phyloP scores from a whole-genome alignment of 352 stramenopile genomes.

The Pythium volutum region DNA sequence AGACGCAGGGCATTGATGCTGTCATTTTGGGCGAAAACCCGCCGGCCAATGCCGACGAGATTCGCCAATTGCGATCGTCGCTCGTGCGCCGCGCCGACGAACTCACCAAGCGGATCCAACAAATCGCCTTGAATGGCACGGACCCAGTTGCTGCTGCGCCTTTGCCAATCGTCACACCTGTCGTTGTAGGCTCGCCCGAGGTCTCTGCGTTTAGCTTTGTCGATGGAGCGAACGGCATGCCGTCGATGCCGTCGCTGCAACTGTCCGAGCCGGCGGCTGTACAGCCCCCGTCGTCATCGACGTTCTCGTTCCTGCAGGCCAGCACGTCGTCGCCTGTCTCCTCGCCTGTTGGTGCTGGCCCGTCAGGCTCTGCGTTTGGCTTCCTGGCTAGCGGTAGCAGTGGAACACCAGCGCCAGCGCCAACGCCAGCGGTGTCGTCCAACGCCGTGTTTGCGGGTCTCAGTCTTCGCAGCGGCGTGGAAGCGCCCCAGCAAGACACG shows the following conservation, averaged over 20 bases:
- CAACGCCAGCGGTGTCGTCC: neutral
- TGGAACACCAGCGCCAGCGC: neutral
- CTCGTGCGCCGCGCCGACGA: slow-evolving; percentile 63
- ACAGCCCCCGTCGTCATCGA: neutral
- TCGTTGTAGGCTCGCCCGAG: slow-evolving; percentile 21
- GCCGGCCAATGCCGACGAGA: slow-evolving; percentile 63
- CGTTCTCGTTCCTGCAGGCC: slow-evolving; percentile 28
- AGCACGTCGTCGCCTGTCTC: slow-evolving; percentile 4
- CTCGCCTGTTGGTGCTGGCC: slow-evolving; percentile 16
- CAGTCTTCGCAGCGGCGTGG: slow-evolving; percentile 34
- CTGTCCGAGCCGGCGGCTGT: neutral
- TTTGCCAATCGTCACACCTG: slow-evolving; percentile 5
- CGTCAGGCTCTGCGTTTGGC: slow-evolving; percentile 25
- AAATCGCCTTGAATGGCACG: slow-evolving; percentile 27
- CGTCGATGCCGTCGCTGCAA: slow-evolving; percentile 11
- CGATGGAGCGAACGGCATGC: slow-evolving; percentile 9
- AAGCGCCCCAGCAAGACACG: slow-evolving; percentile 24
- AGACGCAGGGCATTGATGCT: slow-evolving; percentile 74
- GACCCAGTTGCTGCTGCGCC: neutral
- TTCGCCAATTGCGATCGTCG: slow-evolving; percentile 65
- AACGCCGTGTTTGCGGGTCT: slow-evolving; percentile 59
- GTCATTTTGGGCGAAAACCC: slow-evolving; percentile 73
- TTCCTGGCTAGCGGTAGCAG: slow-evolving; percentile 14
- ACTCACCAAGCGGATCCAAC: slow-evolving; percentile 62
- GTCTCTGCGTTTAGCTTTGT: slow-evolving; percentile 61